Percentiles rank a stretch among this genome's conserved stretches.
phyloP scores from a whole-genome alignment of 768 basidiomycete genomes.

The Termitomyces sp. region DNA sequence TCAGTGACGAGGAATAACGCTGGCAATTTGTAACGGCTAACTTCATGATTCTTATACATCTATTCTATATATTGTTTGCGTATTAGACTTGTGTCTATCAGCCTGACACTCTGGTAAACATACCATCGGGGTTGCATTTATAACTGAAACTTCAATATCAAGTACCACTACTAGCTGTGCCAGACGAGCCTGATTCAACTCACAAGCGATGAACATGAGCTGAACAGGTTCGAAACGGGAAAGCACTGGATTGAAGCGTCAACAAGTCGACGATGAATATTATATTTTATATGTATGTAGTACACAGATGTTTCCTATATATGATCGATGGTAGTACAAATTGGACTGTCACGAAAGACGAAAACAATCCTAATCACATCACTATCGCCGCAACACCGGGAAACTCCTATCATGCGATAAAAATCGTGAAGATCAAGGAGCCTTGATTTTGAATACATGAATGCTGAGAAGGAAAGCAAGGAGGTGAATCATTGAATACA shows the following conservation, averaged over 20 bases:
- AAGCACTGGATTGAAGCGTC: too few relatives aligned
- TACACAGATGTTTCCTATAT: constrained; percentile 1
- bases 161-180: too few relatives aligned
- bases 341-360: not conserved
- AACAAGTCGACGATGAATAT: not conserved
- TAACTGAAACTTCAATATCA: too few relatives aligned
- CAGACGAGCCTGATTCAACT: too few relatives aligned
- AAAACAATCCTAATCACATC: not conserved
- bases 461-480: not conserved
- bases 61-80: not conserved
- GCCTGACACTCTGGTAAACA: not conserved
- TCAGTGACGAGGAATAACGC: not conserved
- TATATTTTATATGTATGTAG: not conserved
- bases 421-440: not conserved
- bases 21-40: not conserved
- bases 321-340: not conserved
- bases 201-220: too few relatives aligned
- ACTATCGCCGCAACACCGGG: not conserved
- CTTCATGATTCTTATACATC: too few relatives aligned
- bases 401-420: not conserved
- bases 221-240: too few relatives aligned
- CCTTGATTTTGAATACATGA: constrained; percentile 3
- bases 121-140: too few relatives aligned
- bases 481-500: not conserved
- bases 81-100: not conserved